Conservation (phyloP, 805 yeast species). For the Yarrowia yakushimensis region DNA sequence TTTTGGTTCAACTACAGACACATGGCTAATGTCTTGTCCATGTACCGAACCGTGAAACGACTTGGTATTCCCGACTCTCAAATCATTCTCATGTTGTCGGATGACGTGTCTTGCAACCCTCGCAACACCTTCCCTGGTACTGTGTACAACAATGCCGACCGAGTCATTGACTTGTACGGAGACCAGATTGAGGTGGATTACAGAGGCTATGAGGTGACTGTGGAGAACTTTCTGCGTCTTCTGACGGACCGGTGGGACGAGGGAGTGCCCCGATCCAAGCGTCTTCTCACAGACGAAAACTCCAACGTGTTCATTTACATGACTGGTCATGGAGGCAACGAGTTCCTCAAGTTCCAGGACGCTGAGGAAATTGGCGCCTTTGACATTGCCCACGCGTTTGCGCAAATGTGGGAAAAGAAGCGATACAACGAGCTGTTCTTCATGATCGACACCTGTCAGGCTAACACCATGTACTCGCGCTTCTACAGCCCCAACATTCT, state of each 20-base stretch:
- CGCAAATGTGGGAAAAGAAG: constrained; percentile 93
- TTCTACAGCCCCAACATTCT: constrained; percentile 88
- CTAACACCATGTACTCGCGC: constrained; percentile 93
- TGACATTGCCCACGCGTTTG: constrained; percentile 96
- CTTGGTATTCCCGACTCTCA: constrained; percentile 97
- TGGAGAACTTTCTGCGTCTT: constrained; percentile 88
- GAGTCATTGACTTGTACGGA: constrained; percentile 89
- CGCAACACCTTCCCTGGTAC: constrained; percentile 95
- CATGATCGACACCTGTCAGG: constrained; percentile 99
- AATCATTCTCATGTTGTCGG: constrained; percentile 91
- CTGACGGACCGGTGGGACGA: constrained; percentile 94
- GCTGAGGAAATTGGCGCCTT: constrained; percentile 95
- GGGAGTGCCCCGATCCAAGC: constrained; percentile 87
- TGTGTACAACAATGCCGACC: constrained; percentile 89
- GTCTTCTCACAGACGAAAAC: constrained; percentile 87
- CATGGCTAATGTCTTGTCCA: constrained; percentile 91
- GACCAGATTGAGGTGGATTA: constrained; percentile 94
- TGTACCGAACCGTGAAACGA: constrained; percentile 93
- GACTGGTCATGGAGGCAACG: constrained; percentile 99
- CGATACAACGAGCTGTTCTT: constrained; percentile 93
- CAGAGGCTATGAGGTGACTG: constrained; percentile 97
- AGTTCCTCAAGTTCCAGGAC: constrained; percentile 94
- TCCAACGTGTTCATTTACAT: constrained; percentile 90
- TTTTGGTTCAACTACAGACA: constrained; percentile 99
- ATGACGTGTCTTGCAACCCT: constrained; percentile 96